Conservation (phyloP, 2,329 filamentous ascomycete genomes). For the Ophiocordyceps camponoti-leonardi region DNA sequence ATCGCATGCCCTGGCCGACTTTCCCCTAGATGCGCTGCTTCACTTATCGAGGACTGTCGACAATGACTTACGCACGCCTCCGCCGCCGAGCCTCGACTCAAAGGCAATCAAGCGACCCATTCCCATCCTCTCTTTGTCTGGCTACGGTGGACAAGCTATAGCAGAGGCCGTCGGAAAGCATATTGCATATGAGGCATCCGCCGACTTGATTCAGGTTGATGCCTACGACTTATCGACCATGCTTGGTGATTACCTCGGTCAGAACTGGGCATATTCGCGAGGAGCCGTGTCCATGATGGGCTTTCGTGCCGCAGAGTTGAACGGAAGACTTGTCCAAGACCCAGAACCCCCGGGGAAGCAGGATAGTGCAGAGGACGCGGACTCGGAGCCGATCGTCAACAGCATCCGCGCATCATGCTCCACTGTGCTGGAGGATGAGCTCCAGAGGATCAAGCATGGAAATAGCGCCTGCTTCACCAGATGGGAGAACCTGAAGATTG, state of each 20-base stretch:
- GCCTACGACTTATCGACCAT: slow-evolving; percentile 55
- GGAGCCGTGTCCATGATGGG: slow-evolving; percentile 36
- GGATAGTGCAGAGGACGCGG: slow-evolving; percentile 16
- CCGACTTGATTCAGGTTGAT: slow-evolving; percentile 51
- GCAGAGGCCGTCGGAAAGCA: slow-evolving; percentile 38
- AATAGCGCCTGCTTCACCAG: slow-evolving; percentile 21
- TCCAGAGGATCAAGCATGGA: slow-evolving; percentile 23
- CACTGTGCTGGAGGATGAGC: slow-evolving; percentile 22
- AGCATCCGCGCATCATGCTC: slow-evolving; percentile 10
- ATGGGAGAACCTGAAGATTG: slow-evolving; percentile 46
- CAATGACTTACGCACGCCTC: slow-evolving; percentile 11
- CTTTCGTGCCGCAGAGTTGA: slow-evolving; percentile 36
- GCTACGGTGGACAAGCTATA: slow-evolving; percentile 20
- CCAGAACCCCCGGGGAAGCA: slow-evolving; percentile 17
- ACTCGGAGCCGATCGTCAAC: slow-evolving; percentile 13
- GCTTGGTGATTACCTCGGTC: slow-evolving; percentile 51
- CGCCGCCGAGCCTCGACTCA: slow-evolving; percentile 13
- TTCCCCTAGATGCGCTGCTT: slow-evolving; percentile 16
- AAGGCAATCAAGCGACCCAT: slow-evolving; percentile 19
- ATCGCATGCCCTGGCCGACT: slow-evolving; percentile 16
- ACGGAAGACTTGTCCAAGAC: slow-evolving; percentile 32
- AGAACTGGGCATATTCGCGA: slow-evolving; percentile 30
- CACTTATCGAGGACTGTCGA: slow-evolving; percentile 11
- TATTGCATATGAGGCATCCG: slow-evolving; percentile 40
- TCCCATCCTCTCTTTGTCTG: slow-evolving; percentile 18